Percentiles rank a stretch among this genome's conserved stretches.
Conservation (phyloP, 768 basidiomycete species). For the Exsudoporus frostii region DNA sequence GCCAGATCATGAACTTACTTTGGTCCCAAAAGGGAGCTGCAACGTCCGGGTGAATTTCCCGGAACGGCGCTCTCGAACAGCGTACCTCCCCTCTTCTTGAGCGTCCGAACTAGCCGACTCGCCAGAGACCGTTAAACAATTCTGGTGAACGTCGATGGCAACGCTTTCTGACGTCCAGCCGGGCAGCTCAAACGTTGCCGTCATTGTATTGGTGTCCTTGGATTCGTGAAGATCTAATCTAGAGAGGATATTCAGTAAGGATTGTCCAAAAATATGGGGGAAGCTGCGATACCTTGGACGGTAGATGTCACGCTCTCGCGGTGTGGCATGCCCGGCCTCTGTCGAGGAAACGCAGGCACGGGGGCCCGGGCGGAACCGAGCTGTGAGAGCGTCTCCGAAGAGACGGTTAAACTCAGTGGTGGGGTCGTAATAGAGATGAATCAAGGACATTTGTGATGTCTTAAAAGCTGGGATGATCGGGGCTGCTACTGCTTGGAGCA, state of each 20-base stretch:
- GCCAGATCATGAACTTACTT: conserved; percentile 30
- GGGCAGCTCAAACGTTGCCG: conserved; percentile 54
- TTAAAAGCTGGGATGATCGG: background rate
- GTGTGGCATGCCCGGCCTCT: background rate
- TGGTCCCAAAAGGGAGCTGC: conserved; percentile 43
- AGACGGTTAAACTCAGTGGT: conserved; percentile 4
- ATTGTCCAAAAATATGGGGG: background rate
- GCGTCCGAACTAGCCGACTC: conserved; percentile 35
- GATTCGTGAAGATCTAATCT: conserved; percentile 50
- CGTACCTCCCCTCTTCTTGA: conserved; percentile 37
- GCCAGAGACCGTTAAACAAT: conserved; percentile 46
- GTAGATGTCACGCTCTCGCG: background rate
- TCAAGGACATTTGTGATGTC: background rate
- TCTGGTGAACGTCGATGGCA: conserved; percentile 44
- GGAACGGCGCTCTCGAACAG: conserved; percentile 41
- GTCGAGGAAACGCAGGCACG: background rate
- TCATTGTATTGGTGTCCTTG: conserved; percentile 39
- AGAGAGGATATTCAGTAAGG: background rate
- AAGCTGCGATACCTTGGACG: conserved; percentile 20
- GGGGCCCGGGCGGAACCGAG: too few relatives aligned
- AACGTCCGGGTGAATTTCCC: conserved; percentile 47
- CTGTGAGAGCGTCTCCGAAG: conserved; percentile 23
- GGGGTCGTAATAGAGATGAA: conserved; percentile 4
- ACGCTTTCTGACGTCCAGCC: conserved; percentile 50
- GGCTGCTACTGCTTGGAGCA: background rate